A percentile compares a stretch with the other conserved stretches of the same genome.
phyloP scores from a whole-genome alignment of 1,284 basidiomycete genomes.

The Omphalotus olearius region DNA sequence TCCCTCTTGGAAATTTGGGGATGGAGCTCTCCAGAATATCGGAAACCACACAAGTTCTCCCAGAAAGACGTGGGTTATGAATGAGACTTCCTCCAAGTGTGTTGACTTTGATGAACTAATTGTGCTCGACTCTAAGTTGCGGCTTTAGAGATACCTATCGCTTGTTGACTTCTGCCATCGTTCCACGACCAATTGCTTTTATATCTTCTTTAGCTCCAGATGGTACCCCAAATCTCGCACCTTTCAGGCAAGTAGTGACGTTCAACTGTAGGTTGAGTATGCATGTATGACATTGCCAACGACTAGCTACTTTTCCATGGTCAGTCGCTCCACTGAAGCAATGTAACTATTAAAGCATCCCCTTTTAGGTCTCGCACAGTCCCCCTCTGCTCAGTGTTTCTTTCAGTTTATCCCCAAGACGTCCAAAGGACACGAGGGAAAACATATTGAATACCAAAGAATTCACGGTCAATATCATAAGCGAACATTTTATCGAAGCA shows the following conservation, averaged over 20 bases:
- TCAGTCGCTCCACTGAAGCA: conserved; percentile 17
- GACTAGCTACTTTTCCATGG: conserved; percentile 58
- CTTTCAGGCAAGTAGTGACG: conserved; percentile 45
- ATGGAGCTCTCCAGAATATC: conserved; percentile 31
- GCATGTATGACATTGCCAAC: conserved; percentile 4
- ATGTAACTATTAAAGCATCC: conserved; percentile 3
- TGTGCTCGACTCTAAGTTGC: background rate
- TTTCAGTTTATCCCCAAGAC: conserved; percentile 38
- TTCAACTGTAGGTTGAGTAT: background rate
- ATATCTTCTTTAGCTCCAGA: conserved; percentile 58
- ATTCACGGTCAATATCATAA: conserved; percentile 77
- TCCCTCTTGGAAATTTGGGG: conserved; percentile 50
- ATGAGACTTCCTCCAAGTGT: conserved; percentile 28
- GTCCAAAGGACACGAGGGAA: conserved; percentile 59
- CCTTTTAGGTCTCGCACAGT: conserved; percentile 49
- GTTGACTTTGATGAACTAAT: conserved; percentile 2
- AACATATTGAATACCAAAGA: conserved; percentile 67
- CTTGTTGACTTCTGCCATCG: conserved; percentile 63
- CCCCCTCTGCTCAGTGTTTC: conserved; percentile 68
- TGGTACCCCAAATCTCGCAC: conserved; percentile 63
- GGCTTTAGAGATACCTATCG: conserved; percentile 42
- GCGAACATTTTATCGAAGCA: conserved; percentile 70
- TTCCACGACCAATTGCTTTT: conserved; percentile 73
- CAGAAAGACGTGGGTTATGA: conserved; percentile 44
- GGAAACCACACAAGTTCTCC: conserved; percentile 26